These are phyloP conservation scores for Cutaneotrichosporon cavernicola DNA, from an alignment of 1,284 basidiomycete genomes.

Conservation along the genomic window DNA sequence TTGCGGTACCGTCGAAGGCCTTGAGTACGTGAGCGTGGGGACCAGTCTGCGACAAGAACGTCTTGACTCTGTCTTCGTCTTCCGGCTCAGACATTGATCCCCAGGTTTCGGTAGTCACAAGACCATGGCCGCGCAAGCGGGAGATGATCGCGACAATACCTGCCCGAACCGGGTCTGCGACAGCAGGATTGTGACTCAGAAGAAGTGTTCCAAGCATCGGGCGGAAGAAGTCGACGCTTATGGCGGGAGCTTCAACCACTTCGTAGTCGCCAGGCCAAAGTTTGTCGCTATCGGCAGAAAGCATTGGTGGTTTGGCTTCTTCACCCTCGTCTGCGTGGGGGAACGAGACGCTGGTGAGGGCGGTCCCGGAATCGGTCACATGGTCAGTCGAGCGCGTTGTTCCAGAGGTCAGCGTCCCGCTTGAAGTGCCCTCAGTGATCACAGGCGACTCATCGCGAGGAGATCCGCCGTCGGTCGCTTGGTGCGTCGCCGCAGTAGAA, in stretches of 20 bases:
- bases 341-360: constrained; percentile 1
- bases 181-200: constrained; percentile 71
- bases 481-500: neutral
- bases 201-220: constrained; percentile 85
- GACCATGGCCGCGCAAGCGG: constrained; percentile 47
- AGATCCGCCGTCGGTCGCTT: neutral
- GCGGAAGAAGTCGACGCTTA: constrained; percentile 83
- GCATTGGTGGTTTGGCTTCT: neutral
- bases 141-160: constrained; percentile 76
- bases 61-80: constrained; percentile 33
- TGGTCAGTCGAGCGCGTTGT: neutral
- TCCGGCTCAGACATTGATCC: constrained; percentile 22
- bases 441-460: neutral
- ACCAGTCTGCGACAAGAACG: constrained; percentile 48
- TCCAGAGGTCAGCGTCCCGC: neutral
- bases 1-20: constrained; percentile 61
- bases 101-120: constrained; percentile 42
- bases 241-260: constrained; percentile 33
- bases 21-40: constrained; percentile 46
- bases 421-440: neutral
- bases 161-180: constrained; percentile 71
- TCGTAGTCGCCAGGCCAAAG: neutral
- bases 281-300: constrained; percentile 3
- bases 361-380: neutral
- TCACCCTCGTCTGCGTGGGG: neutral